phyloP scores from a whole-genome alignment of 139 green algal genomes.

The Diplosphaera chodatii region DNA sequence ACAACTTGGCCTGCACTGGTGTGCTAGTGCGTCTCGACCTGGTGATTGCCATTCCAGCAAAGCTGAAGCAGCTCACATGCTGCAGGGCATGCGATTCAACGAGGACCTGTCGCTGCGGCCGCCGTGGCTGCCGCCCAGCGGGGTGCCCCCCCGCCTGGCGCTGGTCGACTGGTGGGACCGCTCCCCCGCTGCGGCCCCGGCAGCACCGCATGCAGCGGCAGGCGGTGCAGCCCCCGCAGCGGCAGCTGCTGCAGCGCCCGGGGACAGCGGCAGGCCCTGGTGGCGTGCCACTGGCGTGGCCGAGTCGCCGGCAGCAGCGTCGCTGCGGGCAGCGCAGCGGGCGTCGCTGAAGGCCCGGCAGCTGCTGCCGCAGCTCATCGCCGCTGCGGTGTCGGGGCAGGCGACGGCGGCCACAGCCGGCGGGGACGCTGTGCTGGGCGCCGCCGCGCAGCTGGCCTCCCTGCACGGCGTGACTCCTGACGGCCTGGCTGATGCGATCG shows the following conservation, averaged over 20 bases:
- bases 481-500: too few relatives aligned
- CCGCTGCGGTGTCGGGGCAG: neutral
- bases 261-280: too few relatives aligned
- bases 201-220: neutral
- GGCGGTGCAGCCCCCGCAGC: too few relatives aligned
- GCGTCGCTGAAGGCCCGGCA: neutral
- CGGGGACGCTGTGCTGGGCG: neutral
- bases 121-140: constrained; percentile 52
- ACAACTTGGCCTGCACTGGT: too few relatives aligned
- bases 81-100: constrained; percentile 55
- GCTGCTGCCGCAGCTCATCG: neutral
- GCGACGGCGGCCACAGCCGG: neutral
- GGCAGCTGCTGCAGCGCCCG: too few relatives aligned
- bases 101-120: constrained; percentile 61
- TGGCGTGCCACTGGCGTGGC: neutral
- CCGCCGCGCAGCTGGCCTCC: neutral
- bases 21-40: too few relatives aligned
- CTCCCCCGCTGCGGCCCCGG: neutral
- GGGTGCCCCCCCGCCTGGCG: neutral
- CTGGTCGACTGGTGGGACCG: constrained; percentile 34
- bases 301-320: neutral
- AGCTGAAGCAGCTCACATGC: too few relatives aligned
- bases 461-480: neutral
- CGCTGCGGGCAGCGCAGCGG: neutral
- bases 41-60: too few relatives aligned